Conservation (phyloP, 176 grass and related monocot species). For the Olyra latifolia region DNA sequence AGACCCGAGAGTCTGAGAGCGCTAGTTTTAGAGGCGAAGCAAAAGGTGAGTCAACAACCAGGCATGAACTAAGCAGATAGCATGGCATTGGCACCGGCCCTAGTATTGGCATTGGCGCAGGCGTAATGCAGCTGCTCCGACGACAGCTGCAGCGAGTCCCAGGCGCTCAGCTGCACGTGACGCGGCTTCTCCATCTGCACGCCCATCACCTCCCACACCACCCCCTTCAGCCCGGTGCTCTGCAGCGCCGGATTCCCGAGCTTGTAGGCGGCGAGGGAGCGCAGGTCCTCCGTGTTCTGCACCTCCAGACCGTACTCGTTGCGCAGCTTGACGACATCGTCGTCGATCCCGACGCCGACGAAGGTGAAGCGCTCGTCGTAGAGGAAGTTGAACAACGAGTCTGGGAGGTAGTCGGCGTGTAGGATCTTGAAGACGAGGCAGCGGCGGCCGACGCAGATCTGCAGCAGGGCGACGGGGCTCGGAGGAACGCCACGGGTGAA, state of each 20-base stretch:
- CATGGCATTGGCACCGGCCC: background rate
- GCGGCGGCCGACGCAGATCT: conserved; percentile 50
- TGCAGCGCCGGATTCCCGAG: background rate
- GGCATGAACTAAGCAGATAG: background rate
- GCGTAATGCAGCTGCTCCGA: conserved; percentile 19
- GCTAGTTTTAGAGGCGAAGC: background rate
- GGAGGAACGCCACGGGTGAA: background rate
- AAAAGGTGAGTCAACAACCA: background rate
- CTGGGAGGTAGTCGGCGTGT: conserved; percentile 39
- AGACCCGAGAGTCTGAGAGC: no score
- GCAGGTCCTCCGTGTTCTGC: background rate
- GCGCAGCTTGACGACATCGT: conserved; percentile 14
- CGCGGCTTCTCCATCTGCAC: conserved; percentile 20
- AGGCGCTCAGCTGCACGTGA: conserved; percentile 19
- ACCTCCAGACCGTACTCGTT: background rate
- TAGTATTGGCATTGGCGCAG: conserved; percentile 12
- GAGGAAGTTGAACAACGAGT: conserved; percentile 13
- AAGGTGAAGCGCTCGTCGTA: conserved; percentile 38
- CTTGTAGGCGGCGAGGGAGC: conserved; percentile 10
- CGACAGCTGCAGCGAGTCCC: conserved; percentile 15
- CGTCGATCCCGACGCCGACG: conserved; percentile 35
- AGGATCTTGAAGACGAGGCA: conserved; percentile 64
- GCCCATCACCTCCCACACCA: conserved; percentile 38
- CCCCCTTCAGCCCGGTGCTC: conserved; percentile 5
- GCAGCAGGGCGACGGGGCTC: conserved; percentile 43